Evolutionary conservation across 2,329 filamentous ascomycete species (phyloP).

Genomic region (Lasiodiplodia sp.): DNA sequence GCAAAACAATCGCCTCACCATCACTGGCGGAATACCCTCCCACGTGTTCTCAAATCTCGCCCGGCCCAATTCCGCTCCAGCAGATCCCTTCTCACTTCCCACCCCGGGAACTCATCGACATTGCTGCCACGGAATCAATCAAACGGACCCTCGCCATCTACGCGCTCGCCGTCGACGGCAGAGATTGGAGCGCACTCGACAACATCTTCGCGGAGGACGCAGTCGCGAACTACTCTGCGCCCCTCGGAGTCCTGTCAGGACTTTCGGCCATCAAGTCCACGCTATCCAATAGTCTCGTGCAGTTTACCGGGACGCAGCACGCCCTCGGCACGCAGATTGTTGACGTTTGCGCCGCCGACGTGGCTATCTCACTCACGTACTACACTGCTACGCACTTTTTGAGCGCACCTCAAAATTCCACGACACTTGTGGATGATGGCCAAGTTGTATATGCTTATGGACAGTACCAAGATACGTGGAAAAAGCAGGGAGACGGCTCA

Average conservation of each 20-base stretch:
- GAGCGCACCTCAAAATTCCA: not conserved
- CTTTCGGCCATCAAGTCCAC: slow-evolving; percentile 16
- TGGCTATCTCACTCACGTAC: slow-evolving; percentile 10
- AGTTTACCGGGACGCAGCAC: slow-evolving; percentile 18
- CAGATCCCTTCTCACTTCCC: not conserved
- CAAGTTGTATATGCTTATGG: slow-evolving; percentile 13
- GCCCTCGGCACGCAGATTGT: slow-evolving; percentile 1
- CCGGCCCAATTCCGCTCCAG: not conserved
- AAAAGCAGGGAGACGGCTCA: not conserved
- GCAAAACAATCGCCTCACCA: not conserved
- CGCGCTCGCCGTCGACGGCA: slow-evolving; percentile 34
- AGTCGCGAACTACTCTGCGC: slow-evolving; percentile 34
- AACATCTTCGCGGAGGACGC: slow-evolving; percentile 32
- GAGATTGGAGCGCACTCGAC: slow-evolving; percentile 32
- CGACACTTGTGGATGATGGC: not conserved
- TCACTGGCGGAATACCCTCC: not conserved
- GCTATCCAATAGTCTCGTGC: slow-evolving; percentile 16
- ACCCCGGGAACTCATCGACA: not conserved
- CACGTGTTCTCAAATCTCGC: not conserved
- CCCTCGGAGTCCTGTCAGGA: slow-evolving; percentile 29
- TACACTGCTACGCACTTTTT: slow-evolving; percentile 27
- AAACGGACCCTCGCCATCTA: slow-evolving; percentile 33
- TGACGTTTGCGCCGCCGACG: not conserved
- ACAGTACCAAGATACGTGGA: slow-evolving; percentile 18
- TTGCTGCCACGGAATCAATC: slow-evolving; percentile 24